Percentiles rank a stretch among this genome's conserved stretches.
Conservation (phyloP, 177 flowering plant genomes). For the Vitis hybrid region DNA sequence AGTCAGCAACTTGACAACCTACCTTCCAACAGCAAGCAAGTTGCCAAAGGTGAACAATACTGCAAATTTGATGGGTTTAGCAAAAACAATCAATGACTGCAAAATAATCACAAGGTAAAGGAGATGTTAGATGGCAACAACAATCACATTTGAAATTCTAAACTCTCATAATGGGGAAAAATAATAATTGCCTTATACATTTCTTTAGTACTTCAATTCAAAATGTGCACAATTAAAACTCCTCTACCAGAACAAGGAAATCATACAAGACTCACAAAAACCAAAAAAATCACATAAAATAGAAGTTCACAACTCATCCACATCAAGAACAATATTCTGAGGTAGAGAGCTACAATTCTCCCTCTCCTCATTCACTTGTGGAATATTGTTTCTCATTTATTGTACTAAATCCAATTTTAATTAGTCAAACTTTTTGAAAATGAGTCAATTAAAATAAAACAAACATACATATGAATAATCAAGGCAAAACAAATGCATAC, state of each 20-base stretch:
- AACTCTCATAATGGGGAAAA: background rate
- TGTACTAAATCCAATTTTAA: no score
- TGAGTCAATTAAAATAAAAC: no score
- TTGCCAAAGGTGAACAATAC: slow-evolving; percentile 82
- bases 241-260: background rate
- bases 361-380: no score
- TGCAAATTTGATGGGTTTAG: slow-evolving; percentile 89
- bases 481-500: no score
- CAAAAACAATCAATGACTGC: slow-evolving; percentile 82
- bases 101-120: slow-evolving; percentile 19
- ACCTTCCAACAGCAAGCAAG: slow-evolving; percentile 90
- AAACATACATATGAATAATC: no score
- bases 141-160: background rate
- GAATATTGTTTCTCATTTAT: no score
- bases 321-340: background rate
- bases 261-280: background rate
- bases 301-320: background rate
- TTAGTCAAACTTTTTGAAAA: no score
- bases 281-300: background rate
- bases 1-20: slow-evolving; percentile 2
- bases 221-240: background rate
- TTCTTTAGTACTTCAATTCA: background rate
- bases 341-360: no score
- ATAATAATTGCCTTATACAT: no score
- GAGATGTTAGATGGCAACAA: background rate